Evolutionary conservation across 1,284 basidiomycete genomes (phyloP).

Genomic region (Boletellus dicymbophilus): DNA sequence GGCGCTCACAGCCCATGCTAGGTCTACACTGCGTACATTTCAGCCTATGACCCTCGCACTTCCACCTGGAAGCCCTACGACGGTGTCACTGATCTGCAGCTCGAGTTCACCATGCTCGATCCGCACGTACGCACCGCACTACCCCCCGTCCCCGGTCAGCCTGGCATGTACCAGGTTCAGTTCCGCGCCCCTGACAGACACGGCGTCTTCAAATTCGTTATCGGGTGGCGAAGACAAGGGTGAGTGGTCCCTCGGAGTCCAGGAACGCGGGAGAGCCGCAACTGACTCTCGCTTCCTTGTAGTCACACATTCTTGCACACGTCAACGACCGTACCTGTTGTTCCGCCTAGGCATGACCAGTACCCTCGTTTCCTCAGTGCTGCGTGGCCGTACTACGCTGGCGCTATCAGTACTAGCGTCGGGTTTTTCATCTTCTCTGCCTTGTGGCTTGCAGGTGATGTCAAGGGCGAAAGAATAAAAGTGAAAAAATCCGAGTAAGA

Average conservation of each 20-base stretch:
- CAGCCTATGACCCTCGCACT: conserved; percentile 57
- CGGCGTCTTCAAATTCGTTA: conserved; percentile 95
- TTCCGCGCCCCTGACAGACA: conserved; percentile 94
- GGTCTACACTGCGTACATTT: conserved; percentile 78
- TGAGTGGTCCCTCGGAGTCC: conserved; percentile 38
- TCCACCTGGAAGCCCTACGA: conserved; percentile 74
- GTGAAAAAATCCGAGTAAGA: conserved; percentile 51
- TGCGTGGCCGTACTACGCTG: conserved; percentile 94
- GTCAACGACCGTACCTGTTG: conserved; percentile 81
- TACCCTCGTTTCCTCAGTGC: conserved; percentile 93
- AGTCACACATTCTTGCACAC: conserved; percentile 76
- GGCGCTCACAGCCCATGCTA: conserved; percentile 32
- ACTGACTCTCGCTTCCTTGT: not conserved
- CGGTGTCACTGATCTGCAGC: conserved; percentile 76
- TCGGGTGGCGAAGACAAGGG: conserved; percentile 90
- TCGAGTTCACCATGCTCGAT: conserved; percentile 98
- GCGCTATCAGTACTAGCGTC: conserved; percentile 83
- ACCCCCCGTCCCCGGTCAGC: conserved; percentile 48
- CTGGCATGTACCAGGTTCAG: conserved; percentile 72
- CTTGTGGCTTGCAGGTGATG: conserved; percentile 84
- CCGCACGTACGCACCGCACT: conserved; percentile 86
- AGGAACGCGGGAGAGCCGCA: not conserved
- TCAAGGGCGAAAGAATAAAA: conserved; percentile 45
- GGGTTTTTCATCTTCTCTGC: conserved; percentile 85
- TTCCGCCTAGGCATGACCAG: conserved; percentile 93